Evolutionary conservation across 352 stramenopile species (phyloP), one percentile per base, ranked within the genome.

Genomic region (Thraustotheca clavata): DNA sequence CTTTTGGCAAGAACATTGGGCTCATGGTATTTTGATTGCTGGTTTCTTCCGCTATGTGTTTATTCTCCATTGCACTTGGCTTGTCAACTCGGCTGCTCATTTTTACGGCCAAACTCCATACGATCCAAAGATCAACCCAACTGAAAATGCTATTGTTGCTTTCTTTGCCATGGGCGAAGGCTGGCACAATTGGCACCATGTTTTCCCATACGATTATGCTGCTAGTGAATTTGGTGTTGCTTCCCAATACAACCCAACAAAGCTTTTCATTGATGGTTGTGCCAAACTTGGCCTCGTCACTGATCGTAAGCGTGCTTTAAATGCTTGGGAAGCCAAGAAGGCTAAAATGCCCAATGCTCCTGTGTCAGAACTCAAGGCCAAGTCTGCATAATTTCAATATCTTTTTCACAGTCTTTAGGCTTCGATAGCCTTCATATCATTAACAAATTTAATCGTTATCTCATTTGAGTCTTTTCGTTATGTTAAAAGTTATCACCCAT

Each of bases 151-250:
- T 48, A 91, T 98, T 63, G 95, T 99, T 14, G 96, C 92, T 7
- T 75, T 97, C 55, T 92, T 93, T 55, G 89, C 95, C 36, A 89
- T 99, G 20, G 97, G 97, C 31, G 96, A 99, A 73, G 95, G 95
- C 73, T 99, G 95, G 94, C 96, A 99, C 83, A 99, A 98, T 83
- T 99, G 95, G 96, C 97, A 99, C 77, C 97, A 99, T 91, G 98
- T 99, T 77, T 99, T 99, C 74, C 97, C 97, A 50, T 99, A 98
- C 82, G 96, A 99, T 73, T 99, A 99, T 78, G 93, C 96, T 52
- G 95, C 96, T n/a, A 97, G 85, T 49, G 96, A 99, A 80, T 98
- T 98, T 71, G 96, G 96, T 35, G 81, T 96, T 54, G 90, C 82
- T 7, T 77, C 75, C 60, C 96, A 99, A 76, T 99, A 98, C 81